Percentiles rank a stretch among this genome's conserved stretches.
phyloP scores from a whole-genome alignment of 179 eudicot genomes.

The Amaranthus tricolor region DNA sequence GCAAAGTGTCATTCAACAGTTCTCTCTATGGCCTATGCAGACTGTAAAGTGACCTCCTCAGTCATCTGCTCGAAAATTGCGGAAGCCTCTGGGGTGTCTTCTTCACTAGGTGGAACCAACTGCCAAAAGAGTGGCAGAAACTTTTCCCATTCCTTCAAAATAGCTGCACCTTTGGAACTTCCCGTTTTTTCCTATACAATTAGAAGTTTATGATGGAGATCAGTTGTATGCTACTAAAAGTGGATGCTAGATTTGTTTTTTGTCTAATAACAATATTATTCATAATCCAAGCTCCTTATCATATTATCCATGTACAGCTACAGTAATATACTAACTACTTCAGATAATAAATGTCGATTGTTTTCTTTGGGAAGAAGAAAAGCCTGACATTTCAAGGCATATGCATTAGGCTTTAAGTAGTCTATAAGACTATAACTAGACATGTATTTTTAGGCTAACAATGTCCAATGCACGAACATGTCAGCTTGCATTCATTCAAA shows the following conservation, averaged over 20 bases:
- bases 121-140: slow-evolving; percentile 93
- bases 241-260: slow-evolving; percentile 1
- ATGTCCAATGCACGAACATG: not conserved
- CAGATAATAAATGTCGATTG: not conserved
- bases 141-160: slow-evolving; percentile 91
- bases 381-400: not conserved
- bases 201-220: not conserved
- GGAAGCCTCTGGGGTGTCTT: slow-evolving; percentile 99
- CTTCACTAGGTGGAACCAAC: slow-evolving; percentile 97
- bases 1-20: not conserved
- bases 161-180: slow-evolving; percentile 75
- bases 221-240: not conserved
- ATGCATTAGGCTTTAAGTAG: not conserved
- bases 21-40: slow-evolving; percentile 40
- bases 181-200: slow-evolving; percentile 85
- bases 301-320: too few species aligned
- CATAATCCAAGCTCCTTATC: too few species aligned
- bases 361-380: not conserved
- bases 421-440: too few species aligned
- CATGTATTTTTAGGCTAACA: not conserved
- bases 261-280: not conserved
- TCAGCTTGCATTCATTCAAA: not conserved
- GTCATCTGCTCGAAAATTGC: slow-evolving; percentile 59
- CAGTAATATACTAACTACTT: too few species aligned
- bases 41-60: slow-evolving; percentile 65